Percentiles rank a stretch among this genome's conserved stretches.
These are phyloP conservation scores for Ogataea methylovora DNA, from an alignment of 805 yeast species.

Conservation along the genomic window DNA sequence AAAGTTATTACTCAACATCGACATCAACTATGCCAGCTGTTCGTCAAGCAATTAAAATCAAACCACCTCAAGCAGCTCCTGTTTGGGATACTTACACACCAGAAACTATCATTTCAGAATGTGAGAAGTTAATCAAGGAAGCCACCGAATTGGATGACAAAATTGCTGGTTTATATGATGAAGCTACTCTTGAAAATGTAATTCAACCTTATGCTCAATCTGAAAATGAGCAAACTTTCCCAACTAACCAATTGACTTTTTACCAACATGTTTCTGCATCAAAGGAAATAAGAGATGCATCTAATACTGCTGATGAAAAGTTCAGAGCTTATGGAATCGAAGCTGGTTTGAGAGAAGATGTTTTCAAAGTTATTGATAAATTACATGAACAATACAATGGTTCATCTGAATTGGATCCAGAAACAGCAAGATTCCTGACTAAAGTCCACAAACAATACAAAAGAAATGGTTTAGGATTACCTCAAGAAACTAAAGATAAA, in stretches of 20 bases:
- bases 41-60: neutral
- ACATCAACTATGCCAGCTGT: neutral
- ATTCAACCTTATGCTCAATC: slow-evolving; percentile 44
- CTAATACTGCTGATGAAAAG: slow-evolving; percentile 52
- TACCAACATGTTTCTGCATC: slow-evolving; percentile 65
- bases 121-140: slow-evolving; percentile 36
- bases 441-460: slow-evolving; percentile 50
- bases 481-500: slow-evolving; percentile 44
- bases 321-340: slow-evolving; percentile 56
- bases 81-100: slow-evolving; percentile 52
- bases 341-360: slow-evolving; percentile 56
- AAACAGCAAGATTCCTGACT: slow-evolving; percentile 48
- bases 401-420: slow-evolving; percentile 33
- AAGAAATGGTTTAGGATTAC: slow-evolving; percentile 62
- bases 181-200: slow-evolving; percentile 50
- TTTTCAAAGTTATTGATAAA: slow-evolving; percentile 49
- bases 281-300: slow-evolving; percentile 64
- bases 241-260: slow-evolving; percentile 50
- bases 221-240: slow-evolving; percentile 40
- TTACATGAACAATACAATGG: slow-evolving; percentile 35
- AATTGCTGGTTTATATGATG: slow-evolving; percentile 36
- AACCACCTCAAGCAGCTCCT: slow-evolving; percentile 35
- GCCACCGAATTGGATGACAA: slow-evolving; percentile 42
- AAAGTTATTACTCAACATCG: neutral
- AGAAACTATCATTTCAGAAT: slow-evolving; percentile 32